Conservation (phyloP, 495 filamentous ascomycete species). For the Margaritispora aquatica region DNA sequence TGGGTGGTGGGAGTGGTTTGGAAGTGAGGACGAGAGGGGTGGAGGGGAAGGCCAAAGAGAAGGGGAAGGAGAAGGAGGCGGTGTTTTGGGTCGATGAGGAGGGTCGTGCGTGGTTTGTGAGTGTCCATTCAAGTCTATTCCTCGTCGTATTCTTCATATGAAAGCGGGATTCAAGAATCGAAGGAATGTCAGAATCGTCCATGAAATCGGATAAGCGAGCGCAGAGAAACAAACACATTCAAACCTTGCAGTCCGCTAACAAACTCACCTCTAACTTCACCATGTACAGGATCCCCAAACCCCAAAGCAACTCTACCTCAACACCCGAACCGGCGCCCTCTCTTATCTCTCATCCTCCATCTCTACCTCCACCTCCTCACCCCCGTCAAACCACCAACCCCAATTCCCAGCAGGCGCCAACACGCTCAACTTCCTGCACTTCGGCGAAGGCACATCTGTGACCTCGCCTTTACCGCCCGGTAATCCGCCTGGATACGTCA, state of each 20-base stretch:
- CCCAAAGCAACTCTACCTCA: background rate
- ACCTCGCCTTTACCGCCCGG: background rate
- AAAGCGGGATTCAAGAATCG: too few species aligned
- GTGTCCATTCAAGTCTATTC: too few species aligned
- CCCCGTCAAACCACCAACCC: too few species aligned
- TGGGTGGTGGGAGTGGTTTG: too few species aligned
- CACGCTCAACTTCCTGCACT: slow-evolving; percentile 1
- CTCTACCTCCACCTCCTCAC: too few species aligned
- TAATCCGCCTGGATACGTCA: background rate
- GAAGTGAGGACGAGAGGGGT: background rate
- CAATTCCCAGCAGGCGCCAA: background rate
- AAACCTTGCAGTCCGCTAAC: too few species aligned
- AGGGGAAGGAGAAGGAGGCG: background rate
- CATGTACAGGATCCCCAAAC: background rate
- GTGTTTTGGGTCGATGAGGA: slow-evolving; percentile 4
- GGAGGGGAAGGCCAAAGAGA: background rate
- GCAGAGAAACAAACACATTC: too few species aligned
- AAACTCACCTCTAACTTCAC: too few species aligned
- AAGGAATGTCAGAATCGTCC: too few species aligned
- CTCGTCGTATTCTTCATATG: too few species aligned
- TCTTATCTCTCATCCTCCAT: background rate
- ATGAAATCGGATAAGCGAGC: too few species aligned
- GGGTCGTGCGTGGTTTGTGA: background rate
- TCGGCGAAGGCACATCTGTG: slow-evolving; percentile 1
- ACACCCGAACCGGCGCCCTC: background rate